Base-by-base conservation (phyloP, 2,329 filamentous ascomycete species). In the Penicillium polonicum region DNA sequence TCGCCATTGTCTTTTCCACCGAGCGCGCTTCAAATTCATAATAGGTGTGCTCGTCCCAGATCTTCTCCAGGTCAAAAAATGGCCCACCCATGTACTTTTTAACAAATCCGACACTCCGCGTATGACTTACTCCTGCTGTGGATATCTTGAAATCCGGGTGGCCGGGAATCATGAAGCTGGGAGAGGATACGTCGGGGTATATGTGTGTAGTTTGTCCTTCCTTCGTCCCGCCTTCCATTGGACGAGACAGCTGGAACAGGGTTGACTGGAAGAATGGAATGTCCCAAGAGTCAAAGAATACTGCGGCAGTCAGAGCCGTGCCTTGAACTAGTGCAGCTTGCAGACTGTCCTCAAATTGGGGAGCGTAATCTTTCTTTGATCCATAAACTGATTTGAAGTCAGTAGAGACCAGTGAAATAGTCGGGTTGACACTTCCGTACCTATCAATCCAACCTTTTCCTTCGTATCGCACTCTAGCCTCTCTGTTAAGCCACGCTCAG, bases 41-140 rank as follows among this genome's bases (percentile, higher is more conserved):
- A 43, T 81, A 80, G 0, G 87, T 89, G 70, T 93, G 89, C 72
- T 92, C 88, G 8, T 91, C 88, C 89, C 89, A 93, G 48, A 92
- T 86, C 1, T 82, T 81, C 68, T 92, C 90, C 9, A 92, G 82
- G 63, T 92, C 87, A 66, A 92, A 91, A 60, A 80, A 83, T 0
- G 89, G 88, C 0, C 88, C 89, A 0, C 77, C 76, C 3, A 88
- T 74, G 2, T 82, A 74, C 5, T 80, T 80, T 66, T 90, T 91
- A 8, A 92, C 67, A 61, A 90, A 89, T 0, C 79, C 75, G 2
- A 91, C 73, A 53, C 79, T 86, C 2, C 89, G 81, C 0, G 88
- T 89, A 68, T 92, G 88, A 0, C 86, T 80, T 0, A 90, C 76
- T 0, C 82, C 78, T 33, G 86, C 87, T 0, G 81, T 74, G 5